These are phyloP conservation scores for Chrysoporthe cubensis DNA, from an alignment of 2,329 filamentous ascomycete species.

Conservation along the genomic window DNA sequence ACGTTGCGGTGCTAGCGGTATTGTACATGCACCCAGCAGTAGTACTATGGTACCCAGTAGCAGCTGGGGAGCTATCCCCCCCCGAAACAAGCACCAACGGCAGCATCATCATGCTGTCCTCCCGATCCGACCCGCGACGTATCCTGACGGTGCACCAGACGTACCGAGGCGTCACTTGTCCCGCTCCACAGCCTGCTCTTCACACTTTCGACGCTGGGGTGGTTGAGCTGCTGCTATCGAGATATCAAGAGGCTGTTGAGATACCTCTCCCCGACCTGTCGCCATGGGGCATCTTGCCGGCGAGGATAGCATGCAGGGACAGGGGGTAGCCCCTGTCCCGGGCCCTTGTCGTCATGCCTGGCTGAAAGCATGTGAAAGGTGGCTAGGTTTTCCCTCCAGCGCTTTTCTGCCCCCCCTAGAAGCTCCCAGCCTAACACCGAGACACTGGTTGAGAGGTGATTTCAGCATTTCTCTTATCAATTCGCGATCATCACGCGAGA, in stretches of 20 bases:
- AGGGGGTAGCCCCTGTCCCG: neutral
- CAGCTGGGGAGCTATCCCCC: too few relatives aligned
- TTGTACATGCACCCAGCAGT: too few relatives aligned
- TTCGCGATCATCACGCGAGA: too few relatives aligned
- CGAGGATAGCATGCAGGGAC: neutral
- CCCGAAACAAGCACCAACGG: too few relatives aligned
- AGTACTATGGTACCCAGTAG: too few relatives aligned
- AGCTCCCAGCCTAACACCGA: neutral
- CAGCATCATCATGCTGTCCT: too few relatives aligned
- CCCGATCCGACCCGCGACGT: too few relatives aligned
- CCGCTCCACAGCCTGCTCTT: neutral
- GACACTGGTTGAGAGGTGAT: neutral
- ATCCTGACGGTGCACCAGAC: too few relatives aligned
- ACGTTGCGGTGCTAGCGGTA: too few relatives aligned
- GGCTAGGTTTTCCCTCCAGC: neutral
- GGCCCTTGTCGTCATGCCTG: neutral
- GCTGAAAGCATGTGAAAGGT: constrained; percentile 6
- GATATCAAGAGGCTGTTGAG: neutral
- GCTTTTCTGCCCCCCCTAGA: neutral
- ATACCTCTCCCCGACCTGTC: neutral
- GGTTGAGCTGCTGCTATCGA: neutral
- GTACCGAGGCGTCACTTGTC: too few relatives aligned
- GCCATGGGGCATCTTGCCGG: neutral
- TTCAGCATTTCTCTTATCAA: neutral
- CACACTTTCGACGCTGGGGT: neutral